These are phyloP conservation scores for Ustilago sp. DNA, from an alignment of 1,284 basidiomycete species.

Conservation along the genomic window DNA sequence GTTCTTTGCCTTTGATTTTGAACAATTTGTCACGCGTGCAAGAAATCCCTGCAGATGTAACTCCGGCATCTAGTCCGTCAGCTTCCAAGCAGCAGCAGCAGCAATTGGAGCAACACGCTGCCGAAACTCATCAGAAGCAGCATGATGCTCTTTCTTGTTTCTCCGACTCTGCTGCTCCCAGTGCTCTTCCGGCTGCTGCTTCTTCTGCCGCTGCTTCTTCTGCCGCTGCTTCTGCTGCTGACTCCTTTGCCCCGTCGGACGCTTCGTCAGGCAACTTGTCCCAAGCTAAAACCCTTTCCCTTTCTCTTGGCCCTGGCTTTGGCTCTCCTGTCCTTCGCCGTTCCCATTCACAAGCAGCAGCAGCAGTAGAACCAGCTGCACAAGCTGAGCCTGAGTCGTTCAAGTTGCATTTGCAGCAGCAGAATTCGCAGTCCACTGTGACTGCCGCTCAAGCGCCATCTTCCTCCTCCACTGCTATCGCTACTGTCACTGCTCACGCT, in stretches of 20 bases:
- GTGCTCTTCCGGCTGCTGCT: conserved; percentile 6
- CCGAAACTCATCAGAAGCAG: conserved; percentile 12
- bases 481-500: not conserved
- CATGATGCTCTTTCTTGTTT: not conserved
- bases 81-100: not conserved
- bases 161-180: conserved; percentile 1
- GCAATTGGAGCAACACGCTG: not conserved
- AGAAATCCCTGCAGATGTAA: conserved; percentile 2
- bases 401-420: not conserved
- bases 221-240: conserved; percentile 12
- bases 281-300: conserved; percentile 2
- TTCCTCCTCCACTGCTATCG: conserved; percentile 19
- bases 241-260: not conserved
- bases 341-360: conserved; percentile 2
- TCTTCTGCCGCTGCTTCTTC: conserved; percentile 9
- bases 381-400: conserved; percentile 4
- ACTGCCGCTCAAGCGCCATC: not conserved
- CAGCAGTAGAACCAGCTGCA: no score
- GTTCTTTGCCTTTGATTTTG: not conserved
- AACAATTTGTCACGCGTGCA: conserved; percentile 1
- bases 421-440: no score
- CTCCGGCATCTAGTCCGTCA: not conserved
- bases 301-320: not conserved
- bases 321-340: conserved; percentile 3
- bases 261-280: not conserved